phyloP scores from a whole-genome alignment of 352 stramenopile genomes.

The Phytophthora syringae region DNA sequence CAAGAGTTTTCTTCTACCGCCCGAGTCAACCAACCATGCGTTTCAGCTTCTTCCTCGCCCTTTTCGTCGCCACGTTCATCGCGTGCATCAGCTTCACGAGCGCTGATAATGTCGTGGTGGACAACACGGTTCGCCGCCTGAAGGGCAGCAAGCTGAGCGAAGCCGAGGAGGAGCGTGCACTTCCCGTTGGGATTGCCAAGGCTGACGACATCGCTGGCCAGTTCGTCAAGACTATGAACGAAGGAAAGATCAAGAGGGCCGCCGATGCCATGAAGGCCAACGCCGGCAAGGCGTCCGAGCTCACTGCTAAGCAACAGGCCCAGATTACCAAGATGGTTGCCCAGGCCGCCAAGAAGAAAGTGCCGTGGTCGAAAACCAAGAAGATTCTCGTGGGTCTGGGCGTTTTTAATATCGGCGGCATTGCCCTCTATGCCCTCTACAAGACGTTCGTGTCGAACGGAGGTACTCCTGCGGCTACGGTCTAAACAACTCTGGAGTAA shows the following conservation, averaged over 20 bases:
- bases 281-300: neutral
- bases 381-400: neutral
- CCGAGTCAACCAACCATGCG: constrained; percentile 1
- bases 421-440: neutral
- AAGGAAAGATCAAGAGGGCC: neutral
- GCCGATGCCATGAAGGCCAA: neutral
- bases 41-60: neutral
- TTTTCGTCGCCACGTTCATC: constrained; percentile 1
- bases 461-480: neutral
- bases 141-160: neutral
- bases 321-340: neutral
- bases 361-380: neutral
- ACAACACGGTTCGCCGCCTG: neutral
- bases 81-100: constrained; percentile 1
- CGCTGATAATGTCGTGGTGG: neutral
- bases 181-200: neutral
- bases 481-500: neutral
- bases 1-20: neutral
- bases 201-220: too few species aligned
- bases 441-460: neutral
- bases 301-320: neutral
- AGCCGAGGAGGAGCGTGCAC: neutral
- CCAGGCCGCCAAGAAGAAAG: neutral
- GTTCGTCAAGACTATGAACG: neutral
- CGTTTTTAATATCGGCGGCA: neutral